phyloP scores from a whole-genome alignment of 805 yeast genomes.

The Zygotorulaspora danielsina region DNA sequence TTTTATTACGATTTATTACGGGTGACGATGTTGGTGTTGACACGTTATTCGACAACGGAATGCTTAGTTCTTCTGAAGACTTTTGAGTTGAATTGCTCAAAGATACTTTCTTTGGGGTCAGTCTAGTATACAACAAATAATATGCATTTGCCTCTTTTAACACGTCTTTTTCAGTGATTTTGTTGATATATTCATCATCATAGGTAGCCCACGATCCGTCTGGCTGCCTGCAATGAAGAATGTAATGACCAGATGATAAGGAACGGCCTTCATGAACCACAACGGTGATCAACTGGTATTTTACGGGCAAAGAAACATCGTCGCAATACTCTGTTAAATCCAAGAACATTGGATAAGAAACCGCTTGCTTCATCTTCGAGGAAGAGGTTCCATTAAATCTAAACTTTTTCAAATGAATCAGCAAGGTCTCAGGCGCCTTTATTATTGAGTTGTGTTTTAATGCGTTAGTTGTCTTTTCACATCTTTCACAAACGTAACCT shows the following conservation, averaged over 20 bases:
- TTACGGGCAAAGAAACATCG: constrained; percentile 39
- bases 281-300: constrained; percentile 73
- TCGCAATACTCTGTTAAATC: constrained; percentile 63
- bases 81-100: constrained; percentile 9
- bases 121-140: constrained; percentile 76
- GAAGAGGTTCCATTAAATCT: constrained; percentile 77
- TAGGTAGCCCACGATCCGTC: constrained; percentile 90
- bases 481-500: constrained; percentile 85
- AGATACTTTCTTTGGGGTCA: constrained; percentile 51
- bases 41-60: constrained; percentile 15
- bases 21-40: constrained; percentile 18
- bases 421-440: constrained; percentile 81
- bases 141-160: constrained; percentile 85
- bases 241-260: constrained; percentile 87
- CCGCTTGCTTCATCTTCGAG: constrained; percentile 82
- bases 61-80: constrained; percentile 14
- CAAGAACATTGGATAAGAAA: constrained; percentile 71
- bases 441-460: constrained; percentile 68
- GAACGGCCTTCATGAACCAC: constrained; percentile 94
- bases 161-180: constrained; percentile 66
- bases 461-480: constrained; percentile 74
- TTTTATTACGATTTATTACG: constrained; percentile 16
- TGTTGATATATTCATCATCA: constrained; percentile 86
- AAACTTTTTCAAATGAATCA: constrained; percentile 85
- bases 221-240: constrained; percentile 87